Evolutionary conservation across 805 yeast genomes (phyloP).

Genomic region (Ogataea ganodermae): DNA sequence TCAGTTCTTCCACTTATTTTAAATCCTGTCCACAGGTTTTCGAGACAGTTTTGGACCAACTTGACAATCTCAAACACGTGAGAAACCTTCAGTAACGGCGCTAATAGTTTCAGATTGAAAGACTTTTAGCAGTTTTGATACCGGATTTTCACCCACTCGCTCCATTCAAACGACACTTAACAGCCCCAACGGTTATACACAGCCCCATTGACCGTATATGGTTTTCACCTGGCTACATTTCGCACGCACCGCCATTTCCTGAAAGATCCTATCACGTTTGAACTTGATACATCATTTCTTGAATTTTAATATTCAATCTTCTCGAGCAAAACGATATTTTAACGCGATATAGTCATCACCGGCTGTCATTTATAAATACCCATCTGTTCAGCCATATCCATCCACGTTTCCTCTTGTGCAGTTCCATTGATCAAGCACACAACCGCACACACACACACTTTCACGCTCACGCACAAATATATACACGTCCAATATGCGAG

Average conservation of each 20-base stretch:
- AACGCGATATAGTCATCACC: neutral
- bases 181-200: neutral
- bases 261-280: conserved; percentile 2
- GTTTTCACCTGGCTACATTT: neutral
- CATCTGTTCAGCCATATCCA: neutral
- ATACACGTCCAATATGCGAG: conserved; percentile 21
- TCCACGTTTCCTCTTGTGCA: too few relatives aligned
- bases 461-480: too few relatives aligned
- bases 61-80: neutral
- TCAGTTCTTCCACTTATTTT: neutral
- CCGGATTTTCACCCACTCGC: neutral
- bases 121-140: neutral
- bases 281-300: conserved; percentile 4
- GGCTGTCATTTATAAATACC: neutral
- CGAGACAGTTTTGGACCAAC: neutral
- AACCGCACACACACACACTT: too few relatives aligned
- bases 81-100: neutral
- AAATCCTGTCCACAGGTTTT: too few relatives aligned
- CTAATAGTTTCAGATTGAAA: conserved; percentile 1
- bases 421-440: too few relatives aligned
- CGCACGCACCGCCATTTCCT: neutral
- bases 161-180: neutral
- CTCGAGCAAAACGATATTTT: neutral
- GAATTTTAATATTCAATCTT: conserved; percentile 2
- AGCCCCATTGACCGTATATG: neutral